Base-by-base conservation (phyloP, 2,329 filamentous ascomycete species). In the Hypomyces rosellus region DNA sequence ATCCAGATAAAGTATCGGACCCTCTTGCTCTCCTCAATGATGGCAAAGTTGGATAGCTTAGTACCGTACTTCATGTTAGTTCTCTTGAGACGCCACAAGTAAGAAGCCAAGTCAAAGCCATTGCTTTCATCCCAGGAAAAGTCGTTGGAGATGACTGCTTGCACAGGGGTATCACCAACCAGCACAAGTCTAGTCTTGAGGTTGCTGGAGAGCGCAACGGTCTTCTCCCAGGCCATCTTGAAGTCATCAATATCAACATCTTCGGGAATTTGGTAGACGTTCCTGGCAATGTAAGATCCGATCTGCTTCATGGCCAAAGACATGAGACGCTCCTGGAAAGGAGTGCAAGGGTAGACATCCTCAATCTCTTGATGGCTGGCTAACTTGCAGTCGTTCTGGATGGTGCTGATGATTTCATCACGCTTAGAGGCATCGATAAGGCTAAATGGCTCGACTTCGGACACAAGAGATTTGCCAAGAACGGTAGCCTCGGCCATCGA, bases 231-330 rank as follows among this genome's bases (percentile, higher is more conserved):
- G 3, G 64, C 61, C 1, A 55, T 44, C 50, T 60, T 60, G 51
- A 67, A 64, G 2, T 45, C 4, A 8, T 30, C 25, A 30, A 30
- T 48, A 6, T 44, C 46, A 36, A n/a, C 49, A 39, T 30, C 25
- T 6, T 30, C 25, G 2, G 16, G 48, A 38, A 60, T 36, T 11
- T 58, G 22, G 4, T 34, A 33, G 1, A 55, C 36, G 6, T 64
- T 55, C n/a, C 52, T 52, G 39, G 61, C 25, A 12, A 70, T 58
- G 42, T 73, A 72, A 1, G 63, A 63, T 1, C 65, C 67, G 1
- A 53, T 39, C n/a, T 64, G 57, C 30, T 61, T 61, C 34, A 57
- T 57, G 1, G 67, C 61, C 3, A 69, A 55, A 0, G 66, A 62
- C 54, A 60, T 58, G 11, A 59, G 45, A n/a, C 57, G 57, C 12